These are phyloP conservation scores for Kentomonas sorsogonicus DNA, from an alignment of 208 protist genomes.

Conservation along the genomic window DNA sequence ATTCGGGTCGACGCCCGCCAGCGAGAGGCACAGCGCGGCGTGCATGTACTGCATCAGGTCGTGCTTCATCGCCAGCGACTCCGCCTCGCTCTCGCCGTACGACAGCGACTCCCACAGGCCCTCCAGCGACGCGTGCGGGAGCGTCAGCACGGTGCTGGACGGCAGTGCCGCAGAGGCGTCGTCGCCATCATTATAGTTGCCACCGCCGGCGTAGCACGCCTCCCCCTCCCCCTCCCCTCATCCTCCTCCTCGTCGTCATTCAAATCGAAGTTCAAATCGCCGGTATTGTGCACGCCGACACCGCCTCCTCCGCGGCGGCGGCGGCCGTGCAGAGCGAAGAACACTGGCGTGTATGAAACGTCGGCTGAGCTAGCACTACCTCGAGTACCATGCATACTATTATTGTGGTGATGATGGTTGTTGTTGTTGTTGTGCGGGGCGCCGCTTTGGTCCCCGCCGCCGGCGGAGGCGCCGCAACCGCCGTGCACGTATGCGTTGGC, in stretches of 20 bases:
- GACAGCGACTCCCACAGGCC: constrained; percentile 86
- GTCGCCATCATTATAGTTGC: constrained; percentile 12
- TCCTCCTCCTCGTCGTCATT: constrained; percentile 2
- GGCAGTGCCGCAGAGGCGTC: too few relatives aligned
- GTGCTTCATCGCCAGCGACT: constrained; percentile 69
- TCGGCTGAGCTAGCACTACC: too few relatives aligned
- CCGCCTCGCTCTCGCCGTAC: constrained; percentile 57
- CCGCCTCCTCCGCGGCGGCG: not conserved
- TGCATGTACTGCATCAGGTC: constrained; percentile 88
- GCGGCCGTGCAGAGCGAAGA: constrained; percentile 11
- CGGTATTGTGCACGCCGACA: constrained; percentile 19
- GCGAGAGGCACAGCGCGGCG: constrained; percentile 85
- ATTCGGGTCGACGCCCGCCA: constrained; percentile 67
- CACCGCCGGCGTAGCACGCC: constrained; percentile 1
- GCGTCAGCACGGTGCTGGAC: constrained; percentile 36
- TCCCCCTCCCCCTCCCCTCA: not conserved
- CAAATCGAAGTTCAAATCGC: constrained; percentile 11
- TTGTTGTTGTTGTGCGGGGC: too few relatives aligned
- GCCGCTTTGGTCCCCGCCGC: too few relatives aligned
- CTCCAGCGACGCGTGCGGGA: constrained; percentile 70
- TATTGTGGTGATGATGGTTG: too few relatives aligned
- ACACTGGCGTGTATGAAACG: not conserved
- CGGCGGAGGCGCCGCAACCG: too few relatives aligned
- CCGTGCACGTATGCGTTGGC: too few relatives aligned
- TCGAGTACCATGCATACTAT: too few relatives aligned